Conservation (phyloP, 805 yeast species). For the Candida glaebosa region DNA sequence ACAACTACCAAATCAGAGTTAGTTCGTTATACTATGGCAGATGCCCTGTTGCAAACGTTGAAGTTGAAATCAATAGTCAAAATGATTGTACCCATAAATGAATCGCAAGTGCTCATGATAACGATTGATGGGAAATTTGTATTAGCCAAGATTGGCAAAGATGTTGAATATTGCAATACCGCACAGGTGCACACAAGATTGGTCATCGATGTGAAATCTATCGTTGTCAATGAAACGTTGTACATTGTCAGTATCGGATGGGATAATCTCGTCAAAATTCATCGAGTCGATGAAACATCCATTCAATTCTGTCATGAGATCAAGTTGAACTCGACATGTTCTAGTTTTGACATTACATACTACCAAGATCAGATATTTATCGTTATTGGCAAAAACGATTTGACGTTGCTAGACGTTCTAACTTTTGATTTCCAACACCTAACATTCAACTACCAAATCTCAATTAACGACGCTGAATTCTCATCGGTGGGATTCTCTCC, state of each 20-base stretch:
- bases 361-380: conserved; percentile 33
- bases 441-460: conserved; percentile 39
- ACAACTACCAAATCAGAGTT: conserved; percentile 19
- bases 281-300: conserved; percentile 15
- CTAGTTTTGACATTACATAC: conserved; percentile 42
- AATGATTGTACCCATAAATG: conserved; percentile 26
- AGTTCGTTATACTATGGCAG: conserved; percentile 14
- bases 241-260: conserved; percentile 57
- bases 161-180: no score
- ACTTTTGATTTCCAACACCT: conserved; percentile 10
- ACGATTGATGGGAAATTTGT: conserved; percentile 53
- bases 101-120: conserved; percentile 31
- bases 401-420: conserved; percentile 53
- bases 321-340: conserved; percentile 49
- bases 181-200: conserved; percentile 32
- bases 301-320: conserved; percentile 16
- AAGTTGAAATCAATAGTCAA: conserved; percentile 30
- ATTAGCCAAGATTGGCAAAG: conserved; percentile 7
- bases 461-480: conserved; percentile 73
- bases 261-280: conserved; percentile 46
- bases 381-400: conserved; percentile 57
- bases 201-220: conserved; percentile 35
- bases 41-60: conserved; percentile 13
- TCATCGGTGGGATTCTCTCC: conserved; percentile 63
- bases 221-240: conserved; percentile 16